Evolutionary conservation across 805 yeast species (phyloP).

Genomic region (Ogataea kodamae): DNA sequence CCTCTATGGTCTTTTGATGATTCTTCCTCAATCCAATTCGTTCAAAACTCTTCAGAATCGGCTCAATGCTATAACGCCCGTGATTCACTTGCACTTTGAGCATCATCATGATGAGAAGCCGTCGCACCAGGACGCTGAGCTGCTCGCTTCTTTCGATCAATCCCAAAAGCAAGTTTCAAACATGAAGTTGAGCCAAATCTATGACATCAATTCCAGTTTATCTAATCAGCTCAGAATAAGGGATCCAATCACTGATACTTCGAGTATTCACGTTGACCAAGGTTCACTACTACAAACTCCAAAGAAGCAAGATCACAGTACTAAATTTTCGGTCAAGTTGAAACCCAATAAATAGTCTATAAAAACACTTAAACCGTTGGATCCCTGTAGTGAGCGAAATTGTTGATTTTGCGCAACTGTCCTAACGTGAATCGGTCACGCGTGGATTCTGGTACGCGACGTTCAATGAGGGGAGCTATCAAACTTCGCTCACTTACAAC

Average conservation of each 20-base stretch:
- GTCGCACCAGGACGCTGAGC: slow-evolving; percentile 22
- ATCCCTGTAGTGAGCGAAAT: slow-evolving; percentile 75
- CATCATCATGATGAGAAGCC: slow-evolving; percentile 27
- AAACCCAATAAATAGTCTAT: slow-evolving; percentile 13
- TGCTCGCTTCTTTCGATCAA: slow-evolving; percentile 45
- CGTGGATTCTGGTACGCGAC: slow-evolving; percentile 2
- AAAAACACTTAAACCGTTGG: slow-evolving; percentile 15
- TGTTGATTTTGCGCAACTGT: slow-evolving; percentile 39
- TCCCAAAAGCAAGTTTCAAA: slow-evolving; percentile 40
- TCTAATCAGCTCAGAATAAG: slow-evolving; percentile 14
- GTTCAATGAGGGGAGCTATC: slow-evolving; percentile 1
- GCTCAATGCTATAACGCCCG: slow-evolving; percentile 55
- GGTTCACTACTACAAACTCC: slow-evolving; percentile 14
- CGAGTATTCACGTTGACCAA: slow-evolving; percentile 18
- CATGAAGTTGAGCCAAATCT: slow-evolving; percentile 11
- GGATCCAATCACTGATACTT: slow-evolving; percentile 12
- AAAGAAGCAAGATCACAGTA: slow-evolving; percentile 22
- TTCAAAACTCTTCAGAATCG: slow-evolving; percentile 79
- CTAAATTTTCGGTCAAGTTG: slow-evolving; percentile 25
- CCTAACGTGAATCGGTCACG: slow-evolving; percentile 4
- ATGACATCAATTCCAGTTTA: slow-evolving; percentile 11
- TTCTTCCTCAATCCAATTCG: slow-evolving; percentile 90
- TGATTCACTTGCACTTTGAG: slow-evolving; percentile 26
- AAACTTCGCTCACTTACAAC: slow-evolving; percentile 12
- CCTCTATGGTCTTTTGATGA: slow-evolving; percentile 87